phyloP scores from a whole-genome alignment of 2,329 filamentous ascomycete genomes.

The Stachybotrys chartarum region DNA sequence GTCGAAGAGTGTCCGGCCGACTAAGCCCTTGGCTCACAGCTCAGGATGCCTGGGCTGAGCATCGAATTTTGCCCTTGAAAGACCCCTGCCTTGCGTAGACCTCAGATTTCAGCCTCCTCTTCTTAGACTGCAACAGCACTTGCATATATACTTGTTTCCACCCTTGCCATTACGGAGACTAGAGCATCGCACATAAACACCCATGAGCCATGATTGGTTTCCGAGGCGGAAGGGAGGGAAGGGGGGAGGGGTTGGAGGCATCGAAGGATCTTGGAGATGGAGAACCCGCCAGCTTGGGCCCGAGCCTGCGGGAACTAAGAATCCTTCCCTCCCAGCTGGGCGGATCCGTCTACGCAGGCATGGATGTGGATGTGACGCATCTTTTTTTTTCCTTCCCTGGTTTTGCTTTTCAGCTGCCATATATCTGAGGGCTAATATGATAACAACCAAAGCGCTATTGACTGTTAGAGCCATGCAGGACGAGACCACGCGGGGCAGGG shows the following conservation, averaged over 20 bases:
- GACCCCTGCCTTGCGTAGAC: neutral
- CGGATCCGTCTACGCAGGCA: neutral
- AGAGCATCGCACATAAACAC: neutral
- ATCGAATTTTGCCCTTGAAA: neutral
- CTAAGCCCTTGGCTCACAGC: neutral
- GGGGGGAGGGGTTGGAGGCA: too few relatives aligned
- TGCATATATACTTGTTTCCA: too few relatives aligned
- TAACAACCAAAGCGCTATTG: neutral
- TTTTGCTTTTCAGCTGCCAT: neutral
- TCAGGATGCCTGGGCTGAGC: neutral
- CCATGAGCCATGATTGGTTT: neutral
- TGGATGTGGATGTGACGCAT: neutral
- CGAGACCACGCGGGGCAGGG: neutral
- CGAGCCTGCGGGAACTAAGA: neutral
- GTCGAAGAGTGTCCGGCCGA: neutral
- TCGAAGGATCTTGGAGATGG: neutral
- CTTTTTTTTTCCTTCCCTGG: neutral
- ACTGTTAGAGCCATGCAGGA: neutral
- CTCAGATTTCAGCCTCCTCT: neutral
- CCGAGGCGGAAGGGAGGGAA: neutral
- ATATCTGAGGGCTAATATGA: neutral
- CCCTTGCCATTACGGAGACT: too few relatives aligned
- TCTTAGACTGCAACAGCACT: too few relatives aligned
- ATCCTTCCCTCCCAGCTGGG: neutral
- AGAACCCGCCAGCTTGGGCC: neutral